Evolutionary conservation across 805 yeast species (phyloP).

Genomic region (Saccharomycopsis sp.): DNA sequence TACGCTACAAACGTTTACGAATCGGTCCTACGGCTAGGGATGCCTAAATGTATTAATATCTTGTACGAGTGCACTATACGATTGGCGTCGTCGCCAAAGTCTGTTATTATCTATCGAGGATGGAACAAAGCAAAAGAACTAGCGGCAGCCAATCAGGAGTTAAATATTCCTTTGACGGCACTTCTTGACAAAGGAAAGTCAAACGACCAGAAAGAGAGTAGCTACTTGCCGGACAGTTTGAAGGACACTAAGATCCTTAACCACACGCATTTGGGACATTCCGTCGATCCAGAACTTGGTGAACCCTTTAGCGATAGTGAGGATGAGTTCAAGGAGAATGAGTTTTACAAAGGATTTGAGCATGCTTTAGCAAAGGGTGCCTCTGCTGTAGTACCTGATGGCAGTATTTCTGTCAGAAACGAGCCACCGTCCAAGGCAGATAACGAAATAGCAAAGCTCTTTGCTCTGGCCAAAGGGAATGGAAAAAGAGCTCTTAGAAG

Average conservation of each 20-base stretch:
- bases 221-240: not conserved
- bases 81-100: conserved; percentile 76
- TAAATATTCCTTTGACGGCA: conserved; percentile 10
- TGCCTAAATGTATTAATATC: conserved; percentile 89
- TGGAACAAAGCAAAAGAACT: conserved; percentile 38
- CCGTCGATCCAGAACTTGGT: conserved; percentile 3
- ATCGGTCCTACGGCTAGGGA: conserved; percentile 82
- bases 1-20: conserved; percentile 82
- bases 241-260: not conserved
- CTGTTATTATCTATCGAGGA: conserved; percentile 80
- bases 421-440: not conserved
- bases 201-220: not conserved
- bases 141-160: conserved; percentile 4
- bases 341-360: conserved; percentile 6
- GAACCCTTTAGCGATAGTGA: conserved; percentile 16
- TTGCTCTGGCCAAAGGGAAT: not conserved
- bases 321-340: conserved; percentile 13
- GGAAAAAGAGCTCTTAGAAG: not conserved
- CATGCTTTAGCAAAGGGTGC: not conserved
- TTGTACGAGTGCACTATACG: conserved; percentile 92
- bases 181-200: not conserved
- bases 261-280: conserved; percentile 12
- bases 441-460: not conserved
- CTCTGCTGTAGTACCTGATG: not conserved
- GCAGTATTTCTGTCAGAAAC: not conserved